Conservation (phyloP, 768 basidiomycete species). For the Botryobasidium botryosum region DNA sequence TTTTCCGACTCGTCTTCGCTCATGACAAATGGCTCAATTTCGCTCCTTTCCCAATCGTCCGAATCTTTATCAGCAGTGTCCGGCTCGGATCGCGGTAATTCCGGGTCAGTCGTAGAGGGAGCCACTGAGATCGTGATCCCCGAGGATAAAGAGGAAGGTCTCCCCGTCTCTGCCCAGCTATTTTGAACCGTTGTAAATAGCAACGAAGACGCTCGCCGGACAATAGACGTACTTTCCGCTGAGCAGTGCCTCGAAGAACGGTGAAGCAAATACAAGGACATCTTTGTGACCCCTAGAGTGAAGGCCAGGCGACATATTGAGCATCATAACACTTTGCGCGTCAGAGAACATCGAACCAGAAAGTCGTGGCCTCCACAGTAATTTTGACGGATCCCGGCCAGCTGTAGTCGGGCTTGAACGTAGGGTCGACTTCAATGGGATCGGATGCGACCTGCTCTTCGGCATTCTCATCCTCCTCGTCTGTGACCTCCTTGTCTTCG, state of each 20-base stretch:
- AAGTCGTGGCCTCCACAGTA: constrained; percentile 72
- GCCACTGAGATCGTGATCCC: neutral
- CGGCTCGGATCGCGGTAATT: too few relatives aligned
- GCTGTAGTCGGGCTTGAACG: constrained; percentile 47
- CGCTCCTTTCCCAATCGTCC: neutral
- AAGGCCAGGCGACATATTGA: constrained; percentile 2
- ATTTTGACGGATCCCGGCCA: constrained; percentile 86
- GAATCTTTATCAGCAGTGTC: constrained; percentile 6
- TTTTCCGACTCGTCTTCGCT: neutral
- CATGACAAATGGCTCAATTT: too few relatives aligned
- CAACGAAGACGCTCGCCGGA: neutral
- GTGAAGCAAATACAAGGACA: constrained; percentile 80
- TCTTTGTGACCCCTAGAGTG: constrained; percentile 71
- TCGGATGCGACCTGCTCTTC: constrained; percentile 13
- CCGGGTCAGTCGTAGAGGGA: too few relatives aligned
- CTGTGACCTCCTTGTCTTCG: constrained; percentile 41
- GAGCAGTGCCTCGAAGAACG: constrained; percentile 83
- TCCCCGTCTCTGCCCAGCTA: constrained; percentile 79
- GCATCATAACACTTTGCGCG: neutral
- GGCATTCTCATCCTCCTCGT: constrained; percentile 7
- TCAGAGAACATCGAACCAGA: constrained; percentile 45
- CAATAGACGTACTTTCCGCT: constrained; percentile 36
- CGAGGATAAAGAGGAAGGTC: constrained; percentile 41
- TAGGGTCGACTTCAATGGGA: constrained; percentile 61
- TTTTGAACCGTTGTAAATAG: neutral